Evolutionary conservation across 2,329 filamentous ascomycete genomes (phyloP).

Genomic region (Epichloe uncinata): DNA sequence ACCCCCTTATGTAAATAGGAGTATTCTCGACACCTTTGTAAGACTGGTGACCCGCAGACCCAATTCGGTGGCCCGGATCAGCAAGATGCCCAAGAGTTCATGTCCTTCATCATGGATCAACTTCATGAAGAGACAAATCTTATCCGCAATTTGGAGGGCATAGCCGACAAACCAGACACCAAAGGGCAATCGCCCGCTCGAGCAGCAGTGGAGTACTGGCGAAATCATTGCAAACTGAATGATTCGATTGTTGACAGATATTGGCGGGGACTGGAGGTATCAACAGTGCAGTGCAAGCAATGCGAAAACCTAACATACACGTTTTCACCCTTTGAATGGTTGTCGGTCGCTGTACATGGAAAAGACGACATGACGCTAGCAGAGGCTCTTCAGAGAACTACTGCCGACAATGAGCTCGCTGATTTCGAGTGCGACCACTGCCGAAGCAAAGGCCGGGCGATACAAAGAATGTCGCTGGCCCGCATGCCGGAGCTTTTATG

Average conservation of each 20-base stretch:
- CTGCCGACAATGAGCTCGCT: constrained; percentile 51
- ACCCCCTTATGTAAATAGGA: constrained; percentile 26
- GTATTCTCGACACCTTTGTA: constrained; percentile 34
- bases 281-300: constrained; percentile 53
- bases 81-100: constrained; percentile 87
- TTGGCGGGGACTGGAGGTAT: constrained; percentile 65
- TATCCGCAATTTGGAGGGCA: constrained; percentile 28
- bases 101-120: constrained; percentile 67
- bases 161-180: constrained; percentile 19
- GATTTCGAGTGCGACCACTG: constrained; percentile 66
- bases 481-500: constrained; percentile 70
- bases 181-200: constrained; percentile 25
- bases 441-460: constrained; percentile 51
- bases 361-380: constrained; percentile 27
- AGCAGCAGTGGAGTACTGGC: constrained; percentile 65
- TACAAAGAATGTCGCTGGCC: constrained; percentile 60
- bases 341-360: constrained; percentile 28
- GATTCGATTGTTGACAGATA: constrained; percentile 65
- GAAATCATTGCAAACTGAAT: constrained; percentile 53
- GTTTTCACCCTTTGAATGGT: constrained; percentile 40
- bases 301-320: constrained; percentile 37
- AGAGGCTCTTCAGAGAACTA: constrained; percentile 58
- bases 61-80: constrained; percentile 62
- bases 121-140: constrained; percentile 77
- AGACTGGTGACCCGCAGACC: constrained; percentile 13